A percentile compares a stretch with the other conserved stretches of the same genome.
Evolutionary conservation across 2,329 filamentous ascomycete genomes (phyloP).

Genomic region (Penicillium sp.): DNA sequence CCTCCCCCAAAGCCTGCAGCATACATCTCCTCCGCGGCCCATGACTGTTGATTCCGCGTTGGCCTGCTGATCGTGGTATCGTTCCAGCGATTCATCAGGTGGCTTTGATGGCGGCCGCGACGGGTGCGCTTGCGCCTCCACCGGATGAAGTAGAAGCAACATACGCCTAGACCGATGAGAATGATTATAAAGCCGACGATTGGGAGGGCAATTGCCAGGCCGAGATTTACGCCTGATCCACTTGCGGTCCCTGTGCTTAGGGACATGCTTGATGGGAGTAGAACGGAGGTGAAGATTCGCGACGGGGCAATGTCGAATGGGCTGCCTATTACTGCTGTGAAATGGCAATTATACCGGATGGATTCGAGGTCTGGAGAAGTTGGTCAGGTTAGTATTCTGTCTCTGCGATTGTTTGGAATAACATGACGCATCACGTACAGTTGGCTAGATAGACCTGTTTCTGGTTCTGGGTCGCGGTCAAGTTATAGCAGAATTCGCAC

Average conservation of each 20-base stretch:
- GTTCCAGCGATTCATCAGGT: slow-evolving; percentile 42
- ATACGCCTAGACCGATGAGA: slow-evolving; percentile 33
- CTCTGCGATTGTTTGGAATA: no score
- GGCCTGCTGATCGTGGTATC: slow-evolving; percentile 38
- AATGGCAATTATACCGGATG: slow-evolving; percentile 51
- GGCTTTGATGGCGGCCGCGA: slow-evolving; percentile 29
- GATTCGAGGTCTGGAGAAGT: slow-evolving; percentile 47
- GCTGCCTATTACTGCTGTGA: slow-evolving; percentile 37
- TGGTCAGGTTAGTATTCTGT: slow-evolving; percentile 10
- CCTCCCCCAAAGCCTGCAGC: slow-evolving; percentile 21
- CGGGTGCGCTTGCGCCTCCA: slow-evolving; percentile 43
- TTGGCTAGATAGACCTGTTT: slow-evolving; percentile 44
- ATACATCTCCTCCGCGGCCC: slow-evolving; percentile 13
- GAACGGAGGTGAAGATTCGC: slow-evolving; percentile 46
- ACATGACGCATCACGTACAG: no score
- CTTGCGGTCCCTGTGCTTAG: slow-evolving; percentile 19
- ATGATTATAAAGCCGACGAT: slow-evolving; percentile 48
- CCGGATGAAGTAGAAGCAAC: slow-evolving; percentile 49
- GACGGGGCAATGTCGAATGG: slow-evolving; percentile 45
- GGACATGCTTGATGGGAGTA: slow-evolving; percentile 40
- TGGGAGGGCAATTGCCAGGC: slow-evolving; percentile 48
- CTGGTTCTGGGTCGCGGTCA: slow-evolving; percentile 39
- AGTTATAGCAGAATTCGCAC: slow-evolving; percentile 50
- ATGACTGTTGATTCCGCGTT: slow-evolving; percentile 15
- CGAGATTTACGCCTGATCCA: slow-evolving; percentile 35